Percentiles rank a stretch among this genome's conserved stretches.
phyloP scores from a whole-genome alignment of 2,329 filamentous ascomycete genomes.

The Drechslerella coelobrocha region DNA sequence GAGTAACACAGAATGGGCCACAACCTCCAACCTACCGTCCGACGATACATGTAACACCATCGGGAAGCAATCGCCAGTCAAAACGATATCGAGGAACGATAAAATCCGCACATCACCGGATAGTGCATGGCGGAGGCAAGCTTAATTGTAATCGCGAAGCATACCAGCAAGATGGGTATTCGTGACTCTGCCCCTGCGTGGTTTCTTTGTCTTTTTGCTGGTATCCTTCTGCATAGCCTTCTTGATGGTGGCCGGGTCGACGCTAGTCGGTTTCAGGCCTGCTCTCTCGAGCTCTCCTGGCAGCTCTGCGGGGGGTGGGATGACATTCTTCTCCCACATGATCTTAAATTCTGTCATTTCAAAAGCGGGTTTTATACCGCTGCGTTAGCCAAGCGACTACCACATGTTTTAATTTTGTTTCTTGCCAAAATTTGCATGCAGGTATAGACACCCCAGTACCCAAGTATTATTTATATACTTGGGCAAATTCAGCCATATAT shows the following conservation, averaged over 20 bases:
- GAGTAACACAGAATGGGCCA: neutral
- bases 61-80: too few species aligned
- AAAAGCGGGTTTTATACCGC: too few species aligned
- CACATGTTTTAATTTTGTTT: too few species aligned
- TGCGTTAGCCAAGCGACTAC: constrained; percentile 36
- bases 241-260: constrained; percentile 71
- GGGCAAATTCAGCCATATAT: too few species aligned
- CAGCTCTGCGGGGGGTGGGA: constrained; percentile 78
- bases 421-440: too few species aligned
- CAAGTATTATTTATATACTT: too few species aligned
- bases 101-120: too few species aligned
- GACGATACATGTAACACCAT: too few species aligned
- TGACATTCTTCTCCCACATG: constrained; percentile 80
- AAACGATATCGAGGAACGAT: too few species aligned
- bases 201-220: constrained; percentile 50
- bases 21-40: neutral
- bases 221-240: constrained; percentile 56
- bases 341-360: constrained; percentile 72
- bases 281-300: constrained; percentile 77
- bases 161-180: constrained; percentile 52
- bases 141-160: constrained; percentile 46
- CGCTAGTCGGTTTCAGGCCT: constrained; percentile 82
- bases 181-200: constrained; percentile 51
- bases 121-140: neutral
- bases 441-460: too few species aligned